These are phyloP conservation scores for Trichoderma sp. DNA, from an alignment of 2,329 filamentous ascomycete genomes.

Conservation along the genomic window DNA sequence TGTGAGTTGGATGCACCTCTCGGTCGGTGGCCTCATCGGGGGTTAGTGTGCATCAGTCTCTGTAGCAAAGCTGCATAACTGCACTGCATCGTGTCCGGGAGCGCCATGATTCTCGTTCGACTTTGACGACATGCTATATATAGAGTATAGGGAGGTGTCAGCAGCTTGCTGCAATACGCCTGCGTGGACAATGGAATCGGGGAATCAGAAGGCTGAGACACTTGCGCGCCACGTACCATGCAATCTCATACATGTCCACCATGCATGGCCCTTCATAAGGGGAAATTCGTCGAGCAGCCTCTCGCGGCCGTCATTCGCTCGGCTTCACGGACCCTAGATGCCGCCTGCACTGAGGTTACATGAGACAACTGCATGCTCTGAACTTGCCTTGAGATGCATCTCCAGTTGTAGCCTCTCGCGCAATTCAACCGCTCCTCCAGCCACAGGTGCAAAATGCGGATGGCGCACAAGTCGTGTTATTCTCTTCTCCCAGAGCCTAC, in stretches of 20 bases:
- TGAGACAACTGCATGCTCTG: constrained; percentile 2
- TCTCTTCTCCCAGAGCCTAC: constrained; percentile 3
- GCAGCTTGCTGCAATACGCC: constrained; percentile 11
- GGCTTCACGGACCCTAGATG: constrained; percentile 2
- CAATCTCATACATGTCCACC: constrained; percentile 5
- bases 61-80: constrained; percentile 1
- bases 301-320: constrained; percentile 8
- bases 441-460: background rate
- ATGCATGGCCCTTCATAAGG: background rate
- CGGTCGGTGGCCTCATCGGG: constrained; percentile 23
- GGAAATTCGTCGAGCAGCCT: background rate
- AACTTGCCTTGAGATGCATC: background rate
- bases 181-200: background rate
- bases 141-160: background rate
- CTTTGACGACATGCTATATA: background rate
- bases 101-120: background rate
- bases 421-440: constrained; percentile 4
- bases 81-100: constrained; percentile 2
- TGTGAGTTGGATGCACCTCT: constrained; percentile 19
- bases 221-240: constrained; percentile 2
- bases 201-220: background rate
- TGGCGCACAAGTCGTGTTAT: background rate
- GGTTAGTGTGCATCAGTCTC: constrained; percentile 6
- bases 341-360: constrained; percentile 23
- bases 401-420: background rate